Percentiles rank a stretch among this genome's conserved stretches.
These are phyloP conservation scores for Candida sonorensis DNA, from an alignment of 805 yeast species.

Conservation along the genomic window DNA sequence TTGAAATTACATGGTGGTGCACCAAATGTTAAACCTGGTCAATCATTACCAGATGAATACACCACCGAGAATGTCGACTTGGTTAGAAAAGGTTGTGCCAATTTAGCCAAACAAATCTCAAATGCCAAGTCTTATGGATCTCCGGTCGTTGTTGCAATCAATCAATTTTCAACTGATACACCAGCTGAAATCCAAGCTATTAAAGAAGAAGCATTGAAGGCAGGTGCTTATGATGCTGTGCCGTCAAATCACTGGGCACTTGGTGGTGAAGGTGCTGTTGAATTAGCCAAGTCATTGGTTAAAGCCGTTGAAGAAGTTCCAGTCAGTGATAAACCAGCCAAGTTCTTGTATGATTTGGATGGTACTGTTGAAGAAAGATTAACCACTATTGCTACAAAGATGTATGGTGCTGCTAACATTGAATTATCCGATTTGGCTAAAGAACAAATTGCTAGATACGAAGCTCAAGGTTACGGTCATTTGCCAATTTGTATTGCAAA, in stretches of 20 bases:
- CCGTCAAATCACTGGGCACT: constrained; percentile 83
- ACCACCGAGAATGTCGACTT: constrained; percentile 64
- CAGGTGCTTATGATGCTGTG: constrained; percentile 76
- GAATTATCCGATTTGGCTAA: constrained; percentile 66
- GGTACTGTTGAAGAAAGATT: constrained; percentile 61
- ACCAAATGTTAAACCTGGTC: constrained; percentile 82
- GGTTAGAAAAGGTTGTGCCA: constrained; percentile 63
- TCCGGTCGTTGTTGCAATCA: constrained; percentile 78
- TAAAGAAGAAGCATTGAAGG: constrained; percentile 58
- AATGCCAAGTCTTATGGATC: constrained; percentile 68
- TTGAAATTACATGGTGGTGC: constrained; percentile 86
- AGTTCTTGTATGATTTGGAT: constrained; percentile 55
- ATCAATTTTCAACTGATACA: constrained; percentile 70
- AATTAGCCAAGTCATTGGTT: constrained; percentile 65
- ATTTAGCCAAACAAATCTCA: constrained; percentile 68
- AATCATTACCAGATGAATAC: constrained; percentile 68
- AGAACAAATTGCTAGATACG: constrained; percentile 59
- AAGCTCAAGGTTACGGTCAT: constrained; percentile 68
- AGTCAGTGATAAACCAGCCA: constrained; percentile 14
- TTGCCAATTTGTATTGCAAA: constrained; percentile 82
- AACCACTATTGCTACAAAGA: constrained; percentile 57
- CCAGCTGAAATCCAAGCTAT: constrained; percentile 63
- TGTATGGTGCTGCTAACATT: constrained; percentile 74
- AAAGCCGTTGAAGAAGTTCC: constrained; percentile 43
- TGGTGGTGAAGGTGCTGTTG: constrained; percentile 79